These are phyloP conservation scores for Neoboletus brunneissimus DNA, from an alignment of 768 basidiomycete genomes.

Conservation along the genomic window DNA sequence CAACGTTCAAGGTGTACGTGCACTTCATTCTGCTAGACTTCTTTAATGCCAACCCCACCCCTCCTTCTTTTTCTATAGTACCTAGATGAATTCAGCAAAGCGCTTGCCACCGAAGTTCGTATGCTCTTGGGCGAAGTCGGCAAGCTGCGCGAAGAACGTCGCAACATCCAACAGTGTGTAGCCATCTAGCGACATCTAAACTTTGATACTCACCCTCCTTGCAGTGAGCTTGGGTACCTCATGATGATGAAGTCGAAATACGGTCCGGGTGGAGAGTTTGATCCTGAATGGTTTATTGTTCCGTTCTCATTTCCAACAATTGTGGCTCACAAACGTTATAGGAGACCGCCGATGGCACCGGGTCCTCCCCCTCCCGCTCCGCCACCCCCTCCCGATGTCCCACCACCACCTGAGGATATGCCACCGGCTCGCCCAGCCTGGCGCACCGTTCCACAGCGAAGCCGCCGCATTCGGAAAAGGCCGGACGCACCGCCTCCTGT, in stretches of 20 bases:
- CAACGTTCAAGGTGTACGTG: constrained; percentile 76
- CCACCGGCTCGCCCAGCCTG: constrained; percentile 55
- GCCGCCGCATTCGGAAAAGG: constrained; percentile 45
- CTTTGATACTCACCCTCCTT: constrained; percentile 6
- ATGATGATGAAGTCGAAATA: constrained; percentile 71
- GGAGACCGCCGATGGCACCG: constrained; percentile 43
- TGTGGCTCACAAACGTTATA: constrained; percentile 14
- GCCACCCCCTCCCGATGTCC: constrained; percentile 42
- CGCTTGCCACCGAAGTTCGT: constrained; percentile 78
- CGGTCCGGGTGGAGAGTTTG: constrained; percentile 82
- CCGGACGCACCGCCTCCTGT: constrained; percentile 35
- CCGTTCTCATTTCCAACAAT: neutral
- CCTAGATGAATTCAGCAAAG: constrained; percentile 84
- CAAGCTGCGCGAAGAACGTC: constrained; percentile 74
- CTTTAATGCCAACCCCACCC: neutral
- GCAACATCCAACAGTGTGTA: constrained; percentile 74
- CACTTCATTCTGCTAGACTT: neutral
- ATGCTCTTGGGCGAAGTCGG: constrained; percentile 83
- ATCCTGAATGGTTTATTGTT: constrained; percentile 67
- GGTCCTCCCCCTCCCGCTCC: constrained; percentile 44
- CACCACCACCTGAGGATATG: constrained; percentile 44
- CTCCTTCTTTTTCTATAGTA: constrained; percentile 45
- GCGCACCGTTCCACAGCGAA: constrained; percentile 48
- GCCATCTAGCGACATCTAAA: neutral
- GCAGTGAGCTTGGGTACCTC: constrained; percentile 73